phyloP scores from a whole-genome alignment of 805 yeast species.

The Candida gorgasii region DNA sequence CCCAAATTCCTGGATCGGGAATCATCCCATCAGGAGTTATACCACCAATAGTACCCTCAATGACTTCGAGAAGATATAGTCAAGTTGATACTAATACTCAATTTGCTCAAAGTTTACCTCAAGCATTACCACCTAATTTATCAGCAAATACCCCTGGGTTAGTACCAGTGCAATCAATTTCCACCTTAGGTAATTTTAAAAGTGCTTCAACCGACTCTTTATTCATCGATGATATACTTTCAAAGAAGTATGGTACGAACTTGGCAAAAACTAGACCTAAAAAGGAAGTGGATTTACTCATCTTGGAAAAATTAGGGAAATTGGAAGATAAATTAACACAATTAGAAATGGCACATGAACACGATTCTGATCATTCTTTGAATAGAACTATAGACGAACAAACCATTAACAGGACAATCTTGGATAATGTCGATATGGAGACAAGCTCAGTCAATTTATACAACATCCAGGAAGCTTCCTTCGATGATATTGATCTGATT shows the following conservation, averaged over 20 bases:
- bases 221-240: constrained; percentile 35
- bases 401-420: constrained; percentile 7
- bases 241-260: constrained; percentile 26
- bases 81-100: constrained; percentile 18
- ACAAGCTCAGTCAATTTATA: constrained; percentile 19
- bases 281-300: constrained; percentile 16
- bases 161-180: constrained; percentile 30
- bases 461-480: constrained; percentile 23
- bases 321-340: constrained; percentile 18
- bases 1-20: constrained; percentile 8
- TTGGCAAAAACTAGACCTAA: constrained; percentile 10
- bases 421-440: constrained; percentile 12
- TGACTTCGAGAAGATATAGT: constrained; percentile 16
- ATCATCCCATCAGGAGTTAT: no score
- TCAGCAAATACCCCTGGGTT: constrained; percentile 14
- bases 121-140: not conserved
- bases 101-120: constrained; percentile 10
- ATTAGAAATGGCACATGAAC: not conserved
- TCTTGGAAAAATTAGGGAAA: constrained; percentile 19
- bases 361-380: not conserved
- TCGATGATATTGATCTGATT: constrained; percentile 25
- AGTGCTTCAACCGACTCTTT: constrained; percentile 42
- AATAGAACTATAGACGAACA: constrained; percentile 8
- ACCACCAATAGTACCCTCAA: constrained; percentile 11
- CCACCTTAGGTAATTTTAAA: constrained; percentile 34